Conservation (phyloP, 2,329 filamentous ascomycete species). For the Penicillium sp. region DNA sequence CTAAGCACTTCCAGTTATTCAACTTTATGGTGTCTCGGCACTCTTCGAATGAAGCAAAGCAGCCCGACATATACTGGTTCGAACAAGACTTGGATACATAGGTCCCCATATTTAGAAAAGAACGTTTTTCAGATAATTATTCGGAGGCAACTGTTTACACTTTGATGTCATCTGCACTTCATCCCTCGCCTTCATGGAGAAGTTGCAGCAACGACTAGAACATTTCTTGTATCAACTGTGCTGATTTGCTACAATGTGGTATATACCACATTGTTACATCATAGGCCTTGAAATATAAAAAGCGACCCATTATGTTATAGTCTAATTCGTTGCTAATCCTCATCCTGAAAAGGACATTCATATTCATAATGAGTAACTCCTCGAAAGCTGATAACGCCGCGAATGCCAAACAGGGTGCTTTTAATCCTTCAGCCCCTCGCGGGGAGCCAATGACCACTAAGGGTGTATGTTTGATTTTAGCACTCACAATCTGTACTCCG, state of each 20-base stretch:
- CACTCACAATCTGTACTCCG: constrained; percentile 4
- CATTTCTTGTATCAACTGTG: background rate
- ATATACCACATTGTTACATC: background rate
- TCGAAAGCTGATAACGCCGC: constrained; percentile 53
- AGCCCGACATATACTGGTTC: background rate
- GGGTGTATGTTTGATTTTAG: constrained; percentile 48
- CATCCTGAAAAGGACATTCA: background rate
- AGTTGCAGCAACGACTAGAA: background rate
- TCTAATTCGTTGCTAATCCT: background rate
- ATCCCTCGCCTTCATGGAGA: background rate
- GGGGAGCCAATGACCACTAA: constrained; percentile 54
- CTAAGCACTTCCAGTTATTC: background rate
- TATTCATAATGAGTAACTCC: constrained; percentile 22
- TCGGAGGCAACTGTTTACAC: background rate
- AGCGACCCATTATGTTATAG: no score
- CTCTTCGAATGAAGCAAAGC: background rate
- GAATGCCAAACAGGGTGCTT: constrained; percentile 54
- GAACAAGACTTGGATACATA: background rate
- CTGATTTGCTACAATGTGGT: background rate
- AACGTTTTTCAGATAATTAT: no score
- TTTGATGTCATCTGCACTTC: background rate
- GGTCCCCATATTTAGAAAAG: no score
- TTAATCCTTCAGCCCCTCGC: constrained; percentile 52
- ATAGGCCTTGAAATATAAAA: background rate
- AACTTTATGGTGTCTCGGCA: background rate